Conservation (phyloP, 202 grass and related monocot genomes). For the Carex arenaria region DNA sequence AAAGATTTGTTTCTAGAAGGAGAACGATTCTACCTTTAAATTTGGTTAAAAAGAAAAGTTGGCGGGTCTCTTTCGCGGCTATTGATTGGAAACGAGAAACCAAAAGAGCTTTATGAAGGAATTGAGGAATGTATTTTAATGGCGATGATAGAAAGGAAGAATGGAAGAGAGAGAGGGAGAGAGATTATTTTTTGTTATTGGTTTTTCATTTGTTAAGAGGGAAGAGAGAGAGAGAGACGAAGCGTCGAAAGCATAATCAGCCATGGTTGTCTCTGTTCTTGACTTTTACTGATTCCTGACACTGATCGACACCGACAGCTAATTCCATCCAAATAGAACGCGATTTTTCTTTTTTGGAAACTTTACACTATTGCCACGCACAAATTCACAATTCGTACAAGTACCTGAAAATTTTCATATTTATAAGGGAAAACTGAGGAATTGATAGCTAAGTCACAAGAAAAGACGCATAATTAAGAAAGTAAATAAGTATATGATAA, state of each 20-base stretch:
- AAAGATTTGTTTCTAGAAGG: slow-evolving; percentile 6
- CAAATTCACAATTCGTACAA: not conserved
- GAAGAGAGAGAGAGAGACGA: not conserved
- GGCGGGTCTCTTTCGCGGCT: not conserved
- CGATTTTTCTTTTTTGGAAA: not conserved
- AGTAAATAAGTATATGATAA: not conserved
- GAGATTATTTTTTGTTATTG: not conserved
- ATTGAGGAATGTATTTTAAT: not conserved
- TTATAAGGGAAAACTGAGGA: no score
- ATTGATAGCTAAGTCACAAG: no score
- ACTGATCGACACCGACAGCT: slow-evolving; percentile 27
- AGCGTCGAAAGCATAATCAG: slow-evolving; percentile 25
- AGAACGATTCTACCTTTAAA: not conserved
- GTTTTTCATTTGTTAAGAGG: slow-evolving; percentile 24
- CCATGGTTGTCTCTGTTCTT: slow-evolving; percentile 19
- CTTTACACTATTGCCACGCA: not conserved
- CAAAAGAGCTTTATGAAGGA: not conserved
- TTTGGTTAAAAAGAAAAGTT: not conserved
- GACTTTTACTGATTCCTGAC: slow-evolving; percentile 25
- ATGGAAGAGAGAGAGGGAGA: not conserved
- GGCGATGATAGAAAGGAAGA: not conserved
- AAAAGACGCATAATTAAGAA: no score
- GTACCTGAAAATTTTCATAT: not conserved
- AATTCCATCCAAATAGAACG: slow-evolving; percentile 10
- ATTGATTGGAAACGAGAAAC: not conserved